Base-by-base conservation (phyloP, 768 basidiomycete genomes). In the Rhodotorula diobovata region DNA sequence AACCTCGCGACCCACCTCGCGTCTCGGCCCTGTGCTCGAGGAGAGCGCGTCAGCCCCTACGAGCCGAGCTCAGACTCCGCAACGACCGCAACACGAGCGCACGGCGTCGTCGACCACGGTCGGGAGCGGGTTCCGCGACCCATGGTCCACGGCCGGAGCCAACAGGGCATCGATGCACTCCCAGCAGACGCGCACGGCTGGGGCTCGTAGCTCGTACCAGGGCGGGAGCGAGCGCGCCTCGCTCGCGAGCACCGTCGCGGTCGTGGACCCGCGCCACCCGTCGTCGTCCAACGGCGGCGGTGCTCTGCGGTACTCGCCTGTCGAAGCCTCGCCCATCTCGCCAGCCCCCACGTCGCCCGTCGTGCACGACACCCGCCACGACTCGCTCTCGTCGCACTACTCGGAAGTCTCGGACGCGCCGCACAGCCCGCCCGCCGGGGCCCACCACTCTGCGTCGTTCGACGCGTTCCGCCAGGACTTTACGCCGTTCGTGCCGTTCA, bases 81-180 rank as follows among this genome's bases (percentile, higher is more conserved):
- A 65, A 34, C 58, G 63, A 2, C 51, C 48, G 25, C 48, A 50
- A 28, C n/a, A 68, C 61, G 5, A 45, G 30, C 54, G 55, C 34
- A n/a, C 35, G 23, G 56, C 34, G 11, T 57, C 56, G 37, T 25
- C 20, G 23, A 21, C 20, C 4, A 37, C 56, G 56, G 34, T 37
- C 9, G 35, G 35, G 37, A 39, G 32, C 48, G 67, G 54, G 15
- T 59, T 66, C 65, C 58, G 57, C 65, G 50, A 58, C 57, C 65
- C 66, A 15, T 61, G 58, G 58, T 32, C 65, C 4, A 23, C 65
- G n/a, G 41, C 41, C 14, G 14, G 14, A 18, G 41, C 41, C 14
- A 43, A 18, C 41, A 39, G 51, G 51, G 30, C 62, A 21, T 63
- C 62, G n/a, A 30, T 53, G 8, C 51, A 54, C n/a, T 63, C 62